These are phyloP conservation scores for Ambrosia hybrid DNA, from an alignment of 140 eudicot species.

Conservation along the genomic window DNA sequence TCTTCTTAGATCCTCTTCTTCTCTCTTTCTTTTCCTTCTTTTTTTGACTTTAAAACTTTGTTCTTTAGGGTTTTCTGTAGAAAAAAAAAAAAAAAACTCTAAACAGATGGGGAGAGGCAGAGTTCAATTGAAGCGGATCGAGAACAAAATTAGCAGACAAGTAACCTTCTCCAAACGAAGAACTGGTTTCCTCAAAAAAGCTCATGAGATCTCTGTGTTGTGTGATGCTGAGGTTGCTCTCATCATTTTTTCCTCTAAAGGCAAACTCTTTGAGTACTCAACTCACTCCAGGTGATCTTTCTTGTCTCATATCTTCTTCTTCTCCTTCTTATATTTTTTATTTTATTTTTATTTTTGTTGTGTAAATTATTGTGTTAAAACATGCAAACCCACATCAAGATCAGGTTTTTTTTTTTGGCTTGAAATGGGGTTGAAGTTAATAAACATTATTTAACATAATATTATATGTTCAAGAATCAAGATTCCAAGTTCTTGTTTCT, in stretches of 20 bases:
- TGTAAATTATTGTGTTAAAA: not conserved
- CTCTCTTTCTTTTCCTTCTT: not conserved
- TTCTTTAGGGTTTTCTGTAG: constrained; percentile 33
- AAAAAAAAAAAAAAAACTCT: not conserved
- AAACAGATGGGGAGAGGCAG: constrained; percentile 54
- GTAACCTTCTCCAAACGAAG: constrained; percentile 60
- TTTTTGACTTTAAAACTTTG: constrained; percentile 7
- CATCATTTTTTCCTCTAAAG: constrained; percentile 57
- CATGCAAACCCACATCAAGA: constrained; percentile 6
- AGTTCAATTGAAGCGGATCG: constrained; percentile 61
- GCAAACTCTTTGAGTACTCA: constrained; percentile 59
- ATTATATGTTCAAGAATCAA: constrained; percentile 22
- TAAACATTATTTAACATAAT: not conserved
- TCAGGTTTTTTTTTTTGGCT: constrained; percentile 18
- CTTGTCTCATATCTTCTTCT: not conserved
- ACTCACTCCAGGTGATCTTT: constrained; percentile 47
- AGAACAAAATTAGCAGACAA: constrained; percentile 54
- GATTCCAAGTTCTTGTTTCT: constrained; percentile 19
- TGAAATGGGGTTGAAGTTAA: not conserved
- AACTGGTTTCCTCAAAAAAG: constrained; percentile 53
- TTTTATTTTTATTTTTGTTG: not conserved
- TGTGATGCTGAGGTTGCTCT: constrained; percentile 64
- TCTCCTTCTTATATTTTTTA: not conserved
- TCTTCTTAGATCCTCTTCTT: constrained; percentile 26
- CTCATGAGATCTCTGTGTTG: constrained; percentile 58